Percentiles rank a stretch among this genome's conserved stretches.
Conservation (phyloP, 139 green algal genomes). For the Chlamydomonas schloesseri region DNA sequence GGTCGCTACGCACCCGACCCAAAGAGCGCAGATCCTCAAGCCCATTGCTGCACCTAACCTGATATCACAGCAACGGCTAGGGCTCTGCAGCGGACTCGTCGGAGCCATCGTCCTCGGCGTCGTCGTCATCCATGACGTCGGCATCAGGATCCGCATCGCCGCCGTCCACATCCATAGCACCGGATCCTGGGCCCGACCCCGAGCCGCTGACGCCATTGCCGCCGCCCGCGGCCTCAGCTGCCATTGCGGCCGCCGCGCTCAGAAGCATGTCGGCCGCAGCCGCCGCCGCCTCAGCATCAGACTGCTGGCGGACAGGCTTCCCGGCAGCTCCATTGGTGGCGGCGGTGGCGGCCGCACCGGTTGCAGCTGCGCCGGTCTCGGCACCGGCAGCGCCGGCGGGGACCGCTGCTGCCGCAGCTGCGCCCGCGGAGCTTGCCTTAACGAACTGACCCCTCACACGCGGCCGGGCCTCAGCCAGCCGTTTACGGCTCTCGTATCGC, state of each 20-base stretch:
- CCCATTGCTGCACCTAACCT: no score
- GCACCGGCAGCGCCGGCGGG: neutral
- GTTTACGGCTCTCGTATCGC: conserved; percentile 74
- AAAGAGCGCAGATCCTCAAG: no score
- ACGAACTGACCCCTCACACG: conserved; percentile 79
- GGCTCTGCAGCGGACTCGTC: conserved; percentile 11
- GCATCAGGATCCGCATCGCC: neutral
- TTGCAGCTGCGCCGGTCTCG: neutral
- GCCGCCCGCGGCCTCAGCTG: neutral
- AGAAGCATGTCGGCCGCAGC: no score
- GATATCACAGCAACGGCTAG: no score
- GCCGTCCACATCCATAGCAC: neutral
- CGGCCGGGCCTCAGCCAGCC: conserved; percentile 72
- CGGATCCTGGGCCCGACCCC: no score
- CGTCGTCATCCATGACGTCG: neutral
- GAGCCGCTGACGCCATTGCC: neutral
- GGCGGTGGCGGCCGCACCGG: neutral
- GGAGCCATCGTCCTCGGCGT: neutral
- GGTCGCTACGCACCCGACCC: no score
- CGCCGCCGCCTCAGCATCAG: no score
- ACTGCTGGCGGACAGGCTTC: neutral
- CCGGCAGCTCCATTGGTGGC: neutral
- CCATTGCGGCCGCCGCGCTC: no score
- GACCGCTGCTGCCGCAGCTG: neutral
- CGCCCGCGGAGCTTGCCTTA: conserved; percentile 39